Conservation (phyloP, 139 green algal genomes). For the Microglena sp. region DNA sequence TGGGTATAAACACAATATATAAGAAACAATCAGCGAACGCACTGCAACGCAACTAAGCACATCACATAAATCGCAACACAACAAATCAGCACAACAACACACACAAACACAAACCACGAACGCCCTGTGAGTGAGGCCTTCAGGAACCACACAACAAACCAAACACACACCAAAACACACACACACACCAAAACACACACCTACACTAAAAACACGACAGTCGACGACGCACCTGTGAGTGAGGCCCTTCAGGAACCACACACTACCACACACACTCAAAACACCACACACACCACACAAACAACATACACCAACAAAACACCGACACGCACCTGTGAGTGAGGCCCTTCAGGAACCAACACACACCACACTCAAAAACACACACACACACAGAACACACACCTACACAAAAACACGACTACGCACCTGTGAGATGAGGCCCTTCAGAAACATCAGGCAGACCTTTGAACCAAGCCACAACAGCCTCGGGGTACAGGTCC, state of each 20-base stretch:
- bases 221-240: not conserved
- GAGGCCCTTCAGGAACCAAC: conserved; percentile 52
- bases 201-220: no score
- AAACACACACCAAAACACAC: not conserved
- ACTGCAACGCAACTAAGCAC: no score
- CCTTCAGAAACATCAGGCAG: conserved; percentile 54
- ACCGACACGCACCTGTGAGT: conserved; percentile 40
- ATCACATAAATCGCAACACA: no score
- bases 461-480: conserved; percentile 83
- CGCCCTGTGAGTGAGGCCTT: no score
- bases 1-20: no score
- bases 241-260: not conserved
- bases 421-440: conserved; percentile 38
- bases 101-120: not conserved
- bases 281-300: not conserved
- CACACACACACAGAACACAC: conserved; percentile 4
- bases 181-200: not conserved
- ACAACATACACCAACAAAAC: not conserved
- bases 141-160: no score
- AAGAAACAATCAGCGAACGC: no score
- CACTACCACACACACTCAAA: not conserved
- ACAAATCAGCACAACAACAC: no score
- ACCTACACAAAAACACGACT: not conserved
- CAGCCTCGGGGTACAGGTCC: conserved; percentile 67
- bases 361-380: not conserved